A percentile compares a stretch with the other conserved stretches of the same genome.
phyloP scores from a whole-genome alignment of 495 filamentous ascomycete genomes.

The Penicillium tannophilum region DNA sequence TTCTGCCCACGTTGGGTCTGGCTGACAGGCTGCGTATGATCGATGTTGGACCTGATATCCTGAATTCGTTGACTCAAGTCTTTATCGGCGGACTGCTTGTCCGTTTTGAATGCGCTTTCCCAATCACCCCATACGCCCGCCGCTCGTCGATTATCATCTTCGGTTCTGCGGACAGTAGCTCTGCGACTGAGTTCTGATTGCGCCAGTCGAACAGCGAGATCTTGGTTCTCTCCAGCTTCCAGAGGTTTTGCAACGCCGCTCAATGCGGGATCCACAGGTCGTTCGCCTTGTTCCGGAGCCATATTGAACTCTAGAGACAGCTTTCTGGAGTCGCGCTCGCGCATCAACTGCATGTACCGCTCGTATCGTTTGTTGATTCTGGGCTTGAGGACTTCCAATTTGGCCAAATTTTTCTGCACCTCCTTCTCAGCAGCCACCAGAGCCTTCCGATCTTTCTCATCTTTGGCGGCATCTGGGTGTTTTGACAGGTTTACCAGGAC shows the following conservation, averaged over 20 bases:
- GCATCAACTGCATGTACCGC: constrained; percentile 56
- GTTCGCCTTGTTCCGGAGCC: constrained; percentile 16
- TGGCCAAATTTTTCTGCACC: constrained; percentile 55
- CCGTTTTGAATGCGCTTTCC: constrained; percentile 43
- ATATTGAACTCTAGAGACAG: constrained; percentile 21
- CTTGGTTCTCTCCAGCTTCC: constrained; percentile 68
- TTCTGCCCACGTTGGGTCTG: constrained; percentile 13
- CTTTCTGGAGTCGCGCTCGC: constrained; percentile 45
- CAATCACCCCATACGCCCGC: constrained; percentile 68
- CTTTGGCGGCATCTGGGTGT: constrained; percentile 57
- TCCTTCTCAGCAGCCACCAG: constrained; percentile 53
- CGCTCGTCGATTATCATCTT: constrained; percentile 54
- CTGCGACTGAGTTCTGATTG: constrained; percentile 72
- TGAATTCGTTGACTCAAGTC: constrained; percentile 53
- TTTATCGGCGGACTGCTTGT: constrained; percentile 28
- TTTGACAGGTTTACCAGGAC: constrained; percentile 60
- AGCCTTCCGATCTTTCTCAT: constrained; percentile 48
- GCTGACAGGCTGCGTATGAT: constrained; percentile 22
- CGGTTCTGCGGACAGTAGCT: constrained; percentile 57
- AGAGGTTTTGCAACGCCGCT: constrained; percentile 53
- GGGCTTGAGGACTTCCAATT: constrained; percentile 67
- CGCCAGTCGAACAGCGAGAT: constrained; percentile 77
- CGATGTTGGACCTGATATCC: constrained; percentile 41
- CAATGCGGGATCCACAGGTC: constrained; percentile 41
- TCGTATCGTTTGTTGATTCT: constrained; percentile 67